Evolutionary conservation across 2,329 filamentous ascomycete genomes (phyloP), one percentile per base, ranked within the genome.

Genomic region (Colletotrichum trifolii): DNA sequence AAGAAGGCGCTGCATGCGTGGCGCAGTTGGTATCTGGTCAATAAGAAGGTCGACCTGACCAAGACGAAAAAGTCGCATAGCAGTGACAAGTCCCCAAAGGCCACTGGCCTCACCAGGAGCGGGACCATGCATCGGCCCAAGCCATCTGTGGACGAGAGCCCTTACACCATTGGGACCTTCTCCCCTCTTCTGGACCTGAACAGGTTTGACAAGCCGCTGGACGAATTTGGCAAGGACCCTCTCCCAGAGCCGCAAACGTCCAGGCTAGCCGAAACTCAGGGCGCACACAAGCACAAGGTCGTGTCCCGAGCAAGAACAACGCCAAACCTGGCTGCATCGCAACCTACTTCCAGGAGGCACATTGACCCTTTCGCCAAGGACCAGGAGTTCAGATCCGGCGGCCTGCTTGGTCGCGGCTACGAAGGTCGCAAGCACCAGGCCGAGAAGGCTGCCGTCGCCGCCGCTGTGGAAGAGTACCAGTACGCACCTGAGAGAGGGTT

Each of bases 21-120:
- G 94, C 87, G 95, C 64, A 96, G 92, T 76, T 97, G 94, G 93
- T 97, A 97, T 73, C 79, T 97, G 8, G 91, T 93, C 47, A 89
- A 92, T 70, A 88, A 89, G 66, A 85, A 90, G 73, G 87, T 79
- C 6, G 75, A 79, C 54, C 67, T 89, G 15, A 84, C 85, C 59
- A 74, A 71, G 52, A 75, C 73, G 65, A 69, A 72, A 53, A 72
- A 70, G 53, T 62, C 71, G 72, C 73, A 74, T 10, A 75, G 76
- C 56, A 73, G 63, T n/a, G 61, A 69, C 4, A 61, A 72, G 52
- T 69, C 72, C 47, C 50, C 71, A 17, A 77, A 77, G 67, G 69
- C 71, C 11, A 46, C 72, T 11, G 74, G 72, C 48, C 70, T 76
- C 43, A 68, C 76, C 47, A 73, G 73, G 42, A 69, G 71, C 40